Conservation (phyloP, 371 early-diverging fungal genomes). For the Lichtheimia hyalospora region DNA sequence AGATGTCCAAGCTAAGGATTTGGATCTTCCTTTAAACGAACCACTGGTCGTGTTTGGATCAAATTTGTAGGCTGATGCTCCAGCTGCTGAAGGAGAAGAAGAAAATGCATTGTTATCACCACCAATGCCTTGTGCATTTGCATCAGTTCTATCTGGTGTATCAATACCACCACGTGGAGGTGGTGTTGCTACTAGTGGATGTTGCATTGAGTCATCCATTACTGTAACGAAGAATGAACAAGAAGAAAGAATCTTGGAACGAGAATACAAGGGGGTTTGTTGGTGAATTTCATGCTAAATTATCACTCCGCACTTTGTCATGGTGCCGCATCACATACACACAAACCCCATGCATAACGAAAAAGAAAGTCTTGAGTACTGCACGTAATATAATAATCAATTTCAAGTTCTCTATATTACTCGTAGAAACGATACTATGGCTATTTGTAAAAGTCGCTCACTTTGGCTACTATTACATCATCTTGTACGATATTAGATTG, state of each 20-base stretch:
- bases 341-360: too few relatives aligned
- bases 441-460: too few relatives aligned
- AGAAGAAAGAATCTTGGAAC: not conserved
- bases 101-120: conserved; percentile 22
- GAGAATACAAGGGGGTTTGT: too few relatives aligned
- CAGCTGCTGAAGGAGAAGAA: conserved; percentile 12
- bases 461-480: too few relatives aligned
- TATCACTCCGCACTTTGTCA: too few relatives aligned
- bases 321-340: too few relatives aligned
- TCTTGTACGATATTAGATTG: too few relatives aligned
- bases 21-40: conserved; percentile 41
- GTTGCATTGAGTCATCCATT: conserved; percentile 13
- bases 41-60: conserved; percentile 8
- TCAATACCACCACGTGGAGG: conserved; percentile 15
- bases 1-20: conserved; percentile 40
- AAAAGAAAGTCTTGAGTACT: too few relatives aligned
- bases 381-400: too few relatives aligned
- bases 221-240: not conserved
- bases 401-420: too few relatives aligned
- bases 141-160: conserved; percentile 23
- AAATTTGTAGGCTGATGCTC: conserved; percentile 20
- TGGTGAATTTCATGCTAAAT: too few relatives aligned
- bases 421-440: too few relatives aligned
- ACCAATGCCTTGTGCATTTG: conserved; percentile 19
- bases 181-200: conserved; percentile 16